phyloP scores from a whole-genome alignment of 305 asterid genomes.

The Plantago coronopus region DNA sequence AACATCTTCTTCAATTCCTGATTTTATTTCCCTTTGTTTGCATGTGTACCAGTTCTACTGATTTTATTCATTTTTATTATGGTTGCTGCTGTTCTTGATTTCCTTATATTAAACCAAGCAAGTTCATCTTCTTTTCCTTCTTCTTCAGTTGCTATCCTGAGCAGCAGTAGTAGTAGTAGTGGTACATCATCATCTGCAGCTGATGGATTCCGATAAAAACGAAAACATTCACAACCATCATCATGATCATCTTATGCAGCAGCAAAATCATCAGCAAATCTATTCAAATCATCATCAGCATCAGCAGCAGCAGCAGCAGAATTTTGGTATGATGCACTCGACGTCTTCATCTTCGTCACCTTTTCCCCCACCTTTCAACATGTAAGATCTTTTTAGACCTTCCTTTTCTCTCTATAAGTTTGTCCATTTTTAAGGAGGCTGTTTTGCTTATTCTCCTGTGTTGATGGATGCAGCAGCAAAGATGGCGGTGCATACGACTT shows the following conservation, averaged over 20 bases:
- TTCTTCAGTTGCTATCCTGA: too few species aligned
- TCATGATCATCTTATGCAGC: background rate
- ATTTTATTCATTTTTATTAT: background rate
- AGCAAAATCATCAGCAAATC: conserved; percentile 6
- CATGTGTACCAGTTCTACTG: background rate
- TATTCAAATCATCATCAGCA: conserved; percentile 7
- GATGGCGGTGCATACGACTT: conserved; percentile 60
- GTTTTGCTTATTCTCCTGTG: background rate
- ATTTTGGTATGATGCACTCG: conserved; percentile 26
- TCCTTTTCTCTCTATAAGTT: background rate
- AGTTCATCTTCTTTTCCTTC: too few species aligned
- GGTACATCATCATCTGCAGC: background rate
- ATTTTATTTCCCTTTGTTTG: background rate
- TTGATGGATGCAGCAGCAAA: conserved; percentile 24
- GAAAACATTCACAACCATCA: conserved; percentile 5
- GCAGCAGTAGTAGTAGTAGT: too few species aligned
- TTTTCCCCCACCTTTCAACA: background rate
- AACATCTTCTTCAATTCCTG: conserved; percentile 1
- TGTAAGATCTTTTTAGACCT: background rate
- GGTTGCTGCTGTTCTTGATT: background rate
- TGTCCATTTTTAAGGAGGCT: background rate
- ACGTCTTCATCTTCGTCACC: conserved; percentile 2
- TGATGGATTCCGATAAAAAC: background rate
- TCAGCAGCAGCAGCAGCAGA: conserved; percentile 13
- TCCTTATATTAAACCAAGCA: too few species aligned